Evolutionary conservation across 2,329 filamentous ascomycete species (phyloP), one percentile per base, ranked within the genome.

Genomic region (Saccharata proteae): DNA sequence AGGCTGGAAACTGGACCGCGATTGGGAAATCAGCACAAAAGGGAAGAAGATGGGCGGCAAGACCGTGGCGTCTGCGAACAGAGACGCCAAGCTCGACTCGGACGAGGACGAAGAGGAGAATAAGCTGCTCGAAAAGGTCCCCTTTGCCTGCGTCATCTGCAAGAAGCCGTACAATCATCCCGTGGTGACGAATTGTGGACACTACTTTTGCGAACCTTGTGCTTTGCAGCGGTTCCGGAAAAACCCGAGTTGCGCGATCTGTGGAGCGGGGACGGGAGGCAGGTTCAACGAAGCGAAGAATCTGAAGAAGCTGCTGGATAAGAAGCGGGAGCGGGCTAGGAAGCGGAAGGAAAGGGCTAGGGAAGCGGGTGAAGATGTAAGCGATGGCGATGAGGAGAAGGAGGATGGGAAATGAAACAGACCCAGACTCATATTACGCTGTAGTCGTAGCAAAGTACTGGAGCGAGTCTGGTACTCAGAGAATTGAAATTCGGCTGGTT

Each of bases 201-300:
- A 98, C 54, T 96, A 96, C 55, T 96, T 96, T 50, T 98, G 90
- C 52, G 81, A 94, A 54, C 66, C 70, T 1, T 98, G 90, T 55
- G 90, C 90, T 16, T 62, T 96, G 44, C 75, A 81, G 51, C 63
- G 86, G 41, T 96, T 94, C 52, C 69, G 80, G 40, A 90, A 83
- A 50, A 83, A 86, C 45, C 86, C 86, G 4, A 74, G 73, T 3
- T 96, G 90, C 54, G 83, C 82, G 2, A 80, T 80, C 4, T 96
- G 90, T 52, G 81, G 83, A 1, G 67, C 77, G 1, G 81, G 84
- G 4, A 96, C 86, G 0, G 77, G 79, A 17, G 90, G 90, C 1
- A 82, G 92, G 0, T 96, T 96, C 48, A 93, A 92, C 51, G 70
- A 73, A 3, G 85, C 86, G 1, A 92, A 84, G 62, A 80, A 78